A percentile compares a stretch with the other conserved stretches of the same genome.
phyloP scores from a whole-genome alignment of 495 filamentous ascomycete species.

The Clohesyomyces aquaticus region DNA sequence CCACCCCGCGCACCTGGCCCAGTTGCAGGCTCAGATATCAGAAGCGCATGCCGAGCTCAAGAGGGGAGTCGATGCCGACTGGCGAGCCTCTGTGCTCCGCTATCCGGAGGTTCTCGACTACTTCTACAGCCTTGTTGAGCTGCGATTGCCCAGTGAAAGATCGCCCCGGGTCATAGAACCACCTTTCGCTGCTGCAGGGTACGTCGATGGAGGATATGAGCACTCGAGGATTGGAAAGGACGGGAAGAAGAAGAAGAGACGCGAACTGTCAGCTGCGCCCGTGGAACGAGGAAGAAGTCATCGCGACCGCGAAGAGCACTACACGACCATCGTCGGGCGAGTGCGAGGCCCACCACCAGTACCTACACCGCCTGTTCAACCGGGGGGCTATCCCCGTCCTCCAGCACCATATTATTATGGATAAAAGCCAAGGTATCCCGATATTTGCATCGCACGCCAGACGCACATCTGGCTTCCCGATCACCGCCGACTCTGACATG shows the following conservation, averaged over 20 bases:
- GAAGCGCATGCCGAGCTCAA: conserved; percentile 64
- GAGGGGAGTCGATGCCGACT: conserved; percentile 73
- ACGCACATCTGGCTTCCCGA: no score
- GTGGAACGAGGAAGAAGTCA: conserved; percentile 20
- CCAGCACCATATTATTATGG: conserved; percentile 15
- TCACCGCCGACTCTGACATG: no score
- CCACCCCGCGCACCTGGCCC: conserved; percentile 32
- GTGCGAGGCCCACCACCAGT: conserved; percentile 33
- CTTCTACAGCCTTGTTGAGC: conserved; percentile 66
- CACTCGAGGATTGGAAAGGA: conserved; percentile 33
- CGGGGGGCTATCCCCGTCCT: conserved; percentile 24
- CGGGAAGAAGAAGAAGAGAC: conserved; percentile 38
- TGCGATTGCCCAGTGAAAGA: conserved; percentile 55
- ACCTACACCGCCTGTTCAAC: conserved; percentile 37
- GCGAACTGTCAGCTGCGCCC: conserved; percentile 24
- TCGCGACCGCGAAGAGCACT: conserved; percentile 22
- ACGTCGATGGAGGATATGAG: conserved; percentile 34
- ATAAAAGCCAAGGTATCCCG: neutral
- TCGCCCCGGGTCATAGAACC: conserved; percentile 33
- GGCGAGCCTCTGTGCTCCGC: conserved; percentile 66
- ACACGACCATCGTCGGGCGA: conserved; percentile 13
- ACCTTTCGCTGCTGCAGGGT: conserved; percentile 37
- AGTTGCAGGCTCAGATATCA: conserved; percentile 53
- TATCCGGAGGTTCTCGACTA: conserved; percentile 78
- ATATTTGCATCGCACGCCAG: neutral